A percentile compares a stretch with the other conserved stretches of the same genome.
These are phyloP conservation scores for Pseudomassariella vexata DNA, from an alignment of 2,329 filamentous ascomycete species.

Conservation along the genomic window DNA sequence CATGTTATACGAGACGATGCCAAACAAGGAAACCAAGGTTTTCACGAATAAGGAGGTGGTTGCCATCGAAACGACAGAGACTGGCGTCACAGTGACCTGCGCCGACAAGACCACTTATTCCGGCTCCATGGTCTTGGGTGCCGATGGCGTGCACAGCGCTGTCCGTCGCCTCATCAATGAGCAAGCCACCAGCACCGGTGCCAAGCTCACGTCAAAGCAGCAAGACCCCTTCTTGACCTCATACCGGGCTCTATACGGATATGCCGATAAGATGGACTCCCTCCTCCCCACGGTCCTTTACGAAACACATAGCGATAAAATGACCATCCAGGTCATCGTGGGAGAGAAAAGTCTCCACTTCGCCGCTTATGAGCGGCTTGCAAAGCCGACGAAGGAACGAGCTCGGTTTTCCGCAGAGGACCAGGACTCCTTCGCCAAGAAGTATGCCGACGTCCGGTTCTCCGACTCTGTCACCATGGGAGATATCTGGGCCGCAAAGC, in stretches of 20 bases:
- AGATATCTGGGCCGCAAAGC: slow-evolving; percentile 16
- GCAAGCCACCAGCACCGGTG: slow-evolving; percentile 8
- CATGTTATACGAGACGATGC: slow-evolving; percentile 14
- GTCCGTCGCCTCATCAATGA: slow-evolving; percentile 25
- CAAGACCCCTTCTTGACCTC: slow-evolving; percentile 16
- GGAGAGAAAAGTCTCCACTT: slow-evolving; percentile 13
- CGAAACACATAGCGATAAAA: slow-evolving; percentile 10
- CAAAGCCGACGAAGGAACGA: slow-evolving; percentile 16
- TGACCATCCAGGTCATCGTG: slow-evolving; percentile 19
- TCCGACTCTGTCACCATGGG: slow-evolving; percentile 14
- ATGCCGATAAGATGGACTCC: slow-evolving; percentile 5
- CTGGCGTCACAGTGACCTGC: slow-evolving; percentile 13
- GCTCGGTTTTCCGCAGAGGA: slow-evolving; percentile 23
- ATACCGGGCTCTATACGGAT: slow-evolving; percentile 17
- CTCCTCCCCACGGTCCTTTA: slow-evolving; percentile 7
- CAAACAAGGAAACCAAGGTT: slow-evolving; percentile 8
- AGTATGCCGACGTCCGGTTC: slow-evolving; percentile 20
- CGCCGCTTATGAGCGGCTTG: slow-evolving; percentile 10
- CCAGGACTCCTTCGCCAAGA: slow-evolving; percentile 15
- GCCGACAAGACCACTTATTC: slow-evolving; percentile 26
- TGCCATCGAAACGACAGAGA: slow-evolving; percentile 5
- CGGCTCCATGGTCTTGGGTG: slow-evolving; percentile 33
- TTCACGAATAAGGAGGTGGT: slow-evolving; percentile 8
- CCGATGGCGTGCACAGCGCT: slow-evolving; percentile 34
- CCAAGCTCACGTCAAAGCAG: too few relatives aligned